A percentile compares a stretch with the other conserved stretches of the same genome.
phyloP scores from a whole-genome alignment of 139 green algal genomes.

The Tetradesmus obliquus region DNA sequence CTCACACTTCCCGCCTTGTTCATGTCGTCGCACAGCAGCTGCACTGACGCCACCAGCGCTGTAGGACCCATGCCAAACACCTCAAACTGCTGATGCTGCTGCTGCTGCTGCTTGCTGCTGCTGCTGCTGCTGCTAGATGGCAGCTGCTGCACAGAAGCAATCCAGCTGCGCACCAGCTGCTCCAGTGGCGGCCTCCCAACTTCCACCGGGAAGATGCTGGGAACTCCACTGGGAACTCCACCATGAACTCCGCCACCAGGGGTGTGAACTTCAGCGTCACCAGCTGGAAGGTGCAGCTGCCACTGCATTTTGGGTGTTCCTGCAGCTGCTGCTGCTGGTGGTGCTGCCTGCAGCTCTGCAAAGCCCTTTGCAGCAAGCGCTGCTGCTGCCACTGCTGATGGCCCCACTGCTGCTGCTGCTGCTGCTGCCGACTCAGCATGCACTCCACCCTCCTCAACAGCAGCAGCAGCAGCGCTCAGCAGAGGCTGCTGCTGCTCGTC shows the following conservation, averaged over 20 bases:
- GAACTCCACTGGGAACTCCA: background rate
- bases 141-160: background rate
- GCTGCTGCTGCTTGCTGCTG: background rate
- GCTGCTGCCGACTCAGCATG: background rate
- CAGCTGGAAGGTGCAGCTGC: background rate
- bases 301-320: background rate
- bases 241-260: background rate
- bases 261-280: background rate
- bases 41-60: background rate
- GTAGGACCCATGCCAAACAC: constrained; percentile 30
- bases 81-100: constrained; percentile 35
- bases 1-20: background rate
- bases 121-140: background rate
- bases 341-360: background rate
- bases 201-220: background rate
- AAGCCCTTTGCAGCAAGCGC: background rate
- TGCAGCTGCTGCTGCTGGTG: constrained; percentile 18
- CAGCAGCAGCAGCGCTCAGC: background rate
- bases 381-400: constrained; percentile 3
- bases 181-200: background rate
- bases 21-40: constrained; percentile 17
- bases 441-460: background rate
- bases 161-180: background rate
- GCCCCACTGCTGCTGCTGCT: constrained; percentile 4
- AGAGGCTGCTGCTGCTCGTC: background rate